These are phyloP conservation scores for Akanthomyces dipterigenus DNA, from an alignment of 2,329 filamentous ascomycete genomes.

Conservation along the genomic window DNA sequence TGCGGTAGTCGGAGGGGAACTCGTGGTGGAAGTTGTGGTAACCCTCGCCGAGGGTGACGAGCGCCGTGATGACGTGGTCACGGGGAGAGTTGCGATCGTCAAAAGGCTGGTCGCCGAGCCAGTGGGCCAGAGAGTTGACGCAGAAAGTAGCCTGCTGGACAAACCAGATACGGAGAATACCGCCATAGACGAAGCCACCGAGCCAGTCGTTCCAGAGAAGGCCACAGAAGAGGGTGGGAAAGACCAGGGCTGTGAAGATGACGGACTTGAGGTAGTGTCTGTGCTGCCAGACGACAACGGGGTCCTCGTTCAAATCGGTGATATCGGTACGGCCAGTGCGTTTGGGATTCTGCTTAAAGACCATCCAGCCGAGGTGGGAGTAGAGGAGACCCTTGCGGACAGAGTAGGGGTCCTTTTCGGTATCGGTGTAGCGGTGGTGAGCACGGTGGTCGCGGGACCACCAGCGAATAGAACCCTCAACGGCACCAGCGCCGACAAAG, in stretches of 20 bases:
- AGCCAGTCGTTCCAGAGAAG: conserved; percentile 74
- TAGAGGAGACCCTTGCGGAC: conserved; percentile 83
- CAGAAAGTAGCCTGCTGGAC: conserved; percentile 91
- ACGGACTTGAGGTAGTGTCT: conserved; percentile 78
- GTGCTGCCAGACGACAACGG: conserved; percentile 83
- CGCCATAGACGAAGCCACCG: conserved; percentile 78
- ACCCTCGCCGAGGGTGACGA: conserved; percentile 79
- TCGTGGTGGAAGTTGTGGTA: conserved; percentile 97
- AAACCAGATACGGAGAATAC: conserved; percentile 81
- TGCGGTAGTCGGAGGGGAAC: conserved; percentile 89
- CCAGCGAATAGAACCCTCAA: conserved; percentile 82
- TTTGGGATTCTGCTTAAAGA: conserved; percentile 91
- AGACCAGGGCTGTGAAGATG: conserved; percentile 66
- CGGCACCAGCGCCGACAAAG: conserved; percentile 72
- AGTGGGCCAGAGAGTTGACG: conserved; percentile 85
- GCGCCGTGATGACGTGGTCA: conserved; percentile 78
- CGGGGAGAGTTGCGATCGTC: conserved; percentile 88
- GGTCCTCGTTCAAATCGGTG: conserved; percentile 78
- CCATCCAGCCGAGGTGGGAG: conserved; percentile 78
- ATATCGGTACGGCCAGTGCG: conserved; percentile 83
- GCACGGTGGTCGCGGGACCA: conserved; percentile 83
- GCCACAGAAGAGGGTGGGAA: conserved; percentile 70
- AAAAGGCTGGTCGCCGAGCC: conserved; percentile 87
- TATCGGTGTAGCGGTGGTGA: conserved; percentile 88
- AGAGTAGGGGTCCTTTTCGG: conserved; percentile 85